Base-by-base conservation (phyloP, 768 basidiomycete species). In the Phaeotremella fagi region DNA sequence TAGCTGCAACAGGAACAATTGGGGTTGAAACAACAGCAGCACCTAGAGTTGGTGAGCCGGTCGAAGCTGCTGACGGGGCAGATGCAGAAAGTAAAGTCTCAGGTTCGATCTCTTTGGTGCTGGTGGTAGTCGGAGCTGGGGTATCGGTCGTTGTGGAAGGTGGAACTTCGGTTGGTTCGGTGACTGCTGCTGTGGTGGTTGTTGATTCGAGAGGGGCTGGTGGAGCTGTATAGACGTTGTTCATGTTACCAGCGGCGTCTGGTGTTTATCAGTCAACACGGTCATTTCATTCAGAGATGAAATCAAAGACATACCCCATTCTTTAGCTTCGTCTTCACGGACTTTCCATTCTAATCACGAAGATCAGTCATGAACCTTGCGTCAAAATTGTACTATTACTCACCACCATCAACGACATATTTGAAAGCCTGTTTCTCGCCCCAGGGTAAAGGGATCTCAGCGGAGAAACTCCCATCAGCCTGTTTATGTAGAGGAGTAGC, bases 241-340 rank as follows among this genome's bases (percentile, higher is more conserved):
- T 74, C 70, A 74, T 72, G 63, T 74, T 74, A 37, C 72, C 72
- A 48, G 70, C 70, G 36, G 72, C 63, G 38, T 74, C 71, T 73
- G 53, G 42, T n/a, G 15, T 53, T 24, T 9, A 20, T 28, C 14
- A 25, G 20, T 14, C 35, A 23, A 18, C 20, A 37, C 23, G 29
- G 27, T 22, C 42, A 20, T 18, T 22, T n/a, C n/a, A n/a, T n/a
- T n/a, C n/a, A n/a, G n/a, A 41, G 22, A 43, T 22, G 37, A 23
- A 45, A 46, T 33, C 28, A 7, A 7, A 28, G 11, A 62, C 66
- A 63, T 48, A 73, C 71, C 72, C 72, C 72, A 74, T 46, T 74
- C 72, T 53, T 71, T 74, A 18, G 72, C 72, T 55, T 74, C 72
- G 43, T 74, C 72, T 48, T 74, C 72, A 35, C 72, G 48, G 28